These are phyloP conservation scores for Hyphodiscus hymeniophilus DNA, from an alignment of 495 filamentous ascomycete species.

Conservation along the genomic window DNA sequence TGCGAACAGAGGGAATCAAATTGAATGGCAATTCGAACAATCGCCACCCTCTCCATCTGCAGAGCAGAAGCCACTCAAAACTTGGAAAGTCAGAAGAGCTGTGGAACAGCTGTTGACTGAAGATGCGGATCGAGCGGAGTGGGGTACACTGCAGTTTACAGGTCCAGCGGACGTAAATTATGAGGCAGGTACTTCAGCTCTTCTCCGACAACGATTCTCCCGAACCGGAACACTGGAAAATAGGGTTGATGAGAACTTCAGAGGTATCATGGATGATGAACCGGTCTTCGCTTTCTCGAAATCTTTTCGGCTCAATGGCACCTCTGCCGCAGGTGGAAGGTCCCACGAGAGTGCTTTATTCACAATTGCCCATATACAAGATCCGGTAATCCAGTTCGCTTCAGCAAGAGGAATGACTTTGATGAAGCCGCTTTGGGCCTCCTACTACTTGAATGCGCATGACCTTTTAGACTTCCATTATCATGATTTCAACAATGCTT, in stretches of 20 bases:
- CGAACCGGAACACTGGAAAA: constrained; percentile 57
- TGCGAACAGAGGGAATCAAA: constrained; percentile 56
- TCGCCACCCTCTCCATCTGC: constrained; percentile 10
- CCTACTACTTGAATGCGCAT: constrained; percentile 56
- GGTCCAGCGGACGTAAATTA: constrained; percentile 55
- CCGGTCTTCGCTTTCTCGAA: constrained; percentile 91
- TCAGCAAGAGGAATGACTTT: constrained; percentile 68
- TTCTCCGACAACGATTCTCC: constrained; percentile 67
- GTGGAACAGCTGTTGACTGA: constrained; percentile 68
- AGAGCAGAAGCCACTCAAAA: constrained; percentile 30
- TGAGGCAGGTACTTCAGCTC: constrained; percentile 61
- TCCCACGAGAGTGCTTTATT: constrained; percentile 55
- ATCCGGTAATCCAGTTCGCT: constrained; percentile 81
- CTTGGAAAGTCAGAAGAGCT: constrained; percentile 53
- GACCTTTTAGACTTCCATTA: constrained; percentile 69
- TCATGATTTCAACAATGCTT: constrained; percentile 57
- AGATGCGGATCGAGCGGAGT: constrained; percentile 70
- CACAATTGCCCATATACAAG: constrained; percentile 75
- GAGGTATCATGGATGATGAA: constrained; percentile 72
- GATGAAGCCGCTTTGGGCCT: constrained; percentile 85
- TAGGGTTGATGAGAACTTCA: constrained; percentile 52
- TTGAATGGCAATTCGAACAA: constrained; percentile 58
- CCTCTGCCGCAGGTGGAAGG: constrained; percentile 18
- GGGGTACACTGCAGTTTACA: constrained; percentile 75
- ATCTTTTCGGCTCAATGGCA: constrained; percentile 47